Evolutionary conservation across 2,329 filamentous ascomycete genomes (phyloP).

Genomic region (Pseudonectria buxi): DNA sequence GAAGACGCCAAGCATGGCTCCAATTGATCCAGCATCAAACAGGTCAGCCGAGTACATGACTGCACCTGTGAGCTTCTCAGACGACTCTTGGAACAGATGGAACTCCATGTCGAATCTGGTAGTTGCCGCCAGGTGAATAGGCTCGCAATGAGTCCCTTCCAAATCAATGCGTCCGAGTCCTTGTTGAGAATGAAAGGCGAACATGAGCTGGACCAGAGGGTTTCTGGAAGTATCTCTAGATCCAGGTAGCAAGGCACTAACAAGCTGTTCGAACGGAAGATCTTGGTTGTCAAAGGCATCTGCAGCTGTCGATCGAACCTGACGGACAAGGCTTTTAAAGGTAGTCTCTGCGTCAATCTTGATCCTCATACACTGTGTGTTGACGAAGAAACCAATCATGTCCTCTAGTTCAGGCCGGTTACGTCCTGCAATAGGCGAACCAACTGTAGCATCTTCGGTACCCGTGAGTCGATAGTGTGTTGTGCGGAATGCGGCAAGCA

Average conservation of each 20-base stretch:
- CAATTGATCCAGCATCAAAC: conserved; percentile 12
- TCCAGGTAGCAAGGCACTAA: too few relatives aligned
- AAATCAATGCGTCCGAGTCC: conserved; percentile 12
- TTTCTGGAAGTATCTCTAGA: too few relatives aligned
- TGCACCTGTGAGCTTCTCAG: conserved; percentile 4
- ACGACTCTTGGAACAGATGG: conserved; percentile 15
- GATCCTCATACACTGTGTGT: conserved; percentile 19
- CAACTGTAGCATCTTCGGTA: conserved; percentile 15
- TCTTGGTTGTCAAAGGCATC: too few relatives aligned
- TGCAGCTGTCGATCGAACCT: conserved; percentile 5
- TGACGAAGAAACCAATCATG: conserved; percentile 22
- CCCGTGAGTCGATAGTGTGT: conserved; percentile 23
- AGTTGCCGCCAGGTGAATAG: conserved; percentile 1
- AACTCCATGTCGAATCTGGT: conserved; percentile 20
- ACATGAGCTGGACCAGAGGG: too few relatives aligned
- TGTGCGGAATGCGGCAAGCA: conserved; percentile 18
- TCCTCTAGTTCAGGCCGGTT: conserved; percentile 11
- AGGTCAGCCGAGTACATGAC: conserved; percentile 16
- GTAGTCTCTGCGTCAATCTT: conserved; percentile 5
- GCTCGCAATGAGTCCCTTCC: conserved; percentile 9
- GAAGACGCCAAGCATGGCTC: conserved; percentile 11
- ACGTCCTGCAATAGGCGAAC: conserved; percentile 12
- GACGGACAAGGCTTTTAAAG: conserved; percentile 8
- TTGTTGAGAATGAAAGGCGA: conserved; percentile 9
- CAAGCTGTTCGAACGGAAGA: too few relatives aligned